Base-by-base conservation (phyloP, 2,329 filamentous ascomycete genomes). In the Alternaria arbusti region DNA sequence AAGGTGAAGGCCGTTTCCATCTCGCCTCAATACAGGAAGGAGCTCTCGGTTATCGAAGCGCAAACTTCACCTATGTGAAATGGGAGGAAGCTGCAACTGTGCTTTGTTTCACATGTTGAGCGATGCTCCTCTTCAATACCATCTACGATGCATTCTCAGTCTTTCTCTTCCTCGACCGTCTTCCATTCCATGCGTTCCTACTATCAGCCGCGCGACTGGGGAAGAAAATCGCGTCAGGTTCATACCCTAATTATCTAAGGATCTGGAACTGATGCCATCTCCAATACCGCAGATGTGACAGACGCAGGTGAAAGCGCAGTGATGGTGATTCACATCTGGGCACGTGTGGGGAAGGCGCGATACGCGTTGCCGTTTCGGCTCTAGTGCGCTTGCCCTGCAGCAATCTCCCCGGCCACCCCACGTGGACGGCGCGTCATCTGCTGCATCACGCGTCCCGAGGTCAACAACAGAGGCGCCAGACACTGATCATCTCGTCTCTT, bases 371-470 rank as follows among this genome's bases (percentile, higher is more conserved):
- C 22, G 12, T 28, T 51, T 43, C 46, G 22, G 43, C 47, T 55
- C 62, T 64, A 64, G 62, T 17, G 7, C 10, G 11, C 13, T 25
- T 47, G 26, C 54, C 59, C 46, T 54, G 59, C 47, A 52, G 40
- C 28, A 20, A 62, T 28, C 43, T 25, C 32, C 54, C 43, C 36
- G 36, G n/a, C 36, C 36, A 40, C 36, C 36, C 51, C 45, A 57
- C 45, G 47, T 51, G 56, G 26, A 47, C 56, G 47, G 63, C 59
- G 60, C 60, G 63, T 65, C 63, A 63, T 63, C 51, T 26, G n/a
- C 26, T 44, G 54, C 45, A 56, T 60, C 57, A 63, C 61, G 57
- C 51, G 57, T 60, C 61, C 36, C 36, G 36, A 40, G n/a, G 36
- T 17, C 36, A 40, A 40, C n/a, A 45, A 55, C 52, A 22, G 25